Conservation (phyloP, 1,139 yeast species). For the Saccharomyces hybrid region DNA sequence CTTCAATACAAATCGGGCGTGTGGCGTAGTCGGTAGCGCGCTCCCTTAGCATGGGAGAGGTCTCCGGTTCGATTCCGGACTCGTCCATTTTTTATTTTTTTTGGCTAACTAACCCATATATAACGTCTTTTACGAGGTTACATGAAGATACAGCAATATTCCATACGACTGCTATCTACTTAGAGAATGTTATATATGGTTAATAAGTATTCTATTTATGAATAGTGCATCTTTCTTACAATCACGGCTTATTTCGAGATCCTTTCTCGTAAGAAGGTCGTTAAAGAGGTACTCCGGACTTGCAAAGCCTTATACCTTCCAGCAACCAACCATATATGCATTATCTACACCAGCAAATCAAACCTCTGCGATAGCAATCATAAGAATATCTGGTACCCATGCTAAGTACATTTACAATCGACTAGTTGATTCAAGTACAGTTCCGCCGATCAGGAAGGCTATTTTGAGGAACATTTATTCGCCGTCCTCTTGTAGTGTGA, state of each 20-base stretch:
- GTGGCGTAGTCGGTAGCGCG: background rate
- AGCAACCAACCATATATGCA: conserved; percentile 69
- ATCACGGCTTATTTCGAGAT: background rate
- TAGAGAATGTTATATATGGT: background rate
- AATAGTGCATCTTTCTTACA: background rate
- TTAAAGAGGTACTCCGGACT: background rate
- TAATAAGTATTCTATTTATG: background rate
- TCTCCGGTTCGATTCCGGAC: conserved; percentile 22
- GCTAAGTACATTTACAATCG: conserved; percentile 34
- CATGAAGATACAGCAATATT: background rate
- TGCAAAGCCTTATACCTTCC: conserved; percentile 5
- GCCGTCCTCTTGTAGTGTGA: conserved; percentile 25
- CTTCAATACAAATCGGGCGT: background rate
- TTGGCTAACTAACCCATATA: background rate
- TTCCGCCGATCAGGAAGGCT: conserved; percentile 48
- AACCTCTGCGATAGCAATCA: conserved; percentile 79
- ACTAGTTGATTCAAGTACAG: conserved; percentile 30
- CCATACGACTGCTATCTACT: background rate
- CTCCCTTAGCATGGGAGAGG: conserved; percentile 18
- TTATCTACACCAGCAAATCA: conserved; percentile 69
- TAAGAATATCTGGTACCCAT: conserved; percentile 72
- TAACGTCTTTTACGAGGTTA: background rate
- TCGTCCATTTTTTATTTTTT: conserved; percentile 19
- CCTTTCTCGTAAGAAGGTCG: background rate
- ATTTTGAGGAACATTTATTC: conserved; percentile 47